These are phyloP conservation scores for Phytophthora brassicae DNA, from an alignment of 352 stramenopile genomes.

Conservation along the genomic window DNA sequence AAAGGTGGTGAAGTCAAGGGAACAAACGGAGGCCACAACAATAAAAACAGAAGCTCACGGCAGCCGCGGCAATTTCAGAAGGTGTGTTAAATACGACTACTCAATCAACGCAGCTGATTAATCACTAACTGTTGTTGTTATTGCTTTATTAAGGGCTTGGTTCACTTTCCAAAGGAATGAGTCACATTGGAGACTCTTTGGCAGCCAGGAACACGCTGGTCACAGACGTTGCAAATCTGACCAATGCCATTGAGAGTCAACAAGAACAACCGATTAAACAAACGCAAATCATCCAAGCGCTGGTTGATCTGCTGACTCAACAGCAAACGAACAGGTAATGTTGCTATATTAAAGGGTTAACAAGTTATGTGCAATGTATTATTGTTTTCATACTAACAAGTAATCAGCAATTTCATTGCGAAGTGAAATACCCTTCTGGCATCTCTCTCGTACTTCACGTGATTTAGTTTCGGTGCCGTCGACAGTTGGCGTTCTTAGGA, in stretches of 20 bases:
- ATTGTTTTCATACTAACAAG: background rate
- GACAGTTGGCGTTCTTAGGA: background rate
- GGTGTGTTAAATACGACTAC: background rate
- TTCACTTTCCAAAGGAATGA: background rate
- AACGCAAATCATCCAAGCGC: background rate
- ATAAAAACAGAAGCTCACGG: background rate
- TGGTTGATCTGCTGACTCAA: background rate
- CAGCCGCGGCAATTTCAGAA: background rate
- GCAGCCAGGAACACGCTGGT: background rate
- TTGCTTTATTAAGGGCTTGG: background rate
- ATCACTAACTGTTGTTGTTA: background rate
- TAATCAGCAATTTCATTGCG: constrained; percentile 6
- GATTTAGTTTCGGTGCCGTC: background rate
- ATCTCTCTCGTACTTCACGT: background rate
- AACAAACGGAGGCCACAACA: too few relatives aligned
- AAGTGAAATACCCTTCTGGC: constrained; percentile 3
- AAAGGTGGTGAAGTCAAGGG: too few relatives aligned
- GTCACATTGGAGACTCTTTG: constrained; percentile 3
- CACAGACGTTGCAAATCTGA: background rate
- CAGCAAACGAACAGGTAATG: background rate
- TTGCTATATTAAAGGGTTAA: too few relatives aligned
- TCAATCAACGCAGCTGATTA: too few relatives aligned
- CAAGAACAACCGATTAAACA: background rate
- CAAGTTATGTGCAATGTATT: too few relatives aligned
- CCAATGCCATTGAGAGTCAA: background rate